Conservation (phyloP, 306 rosid genomes). For the Citrullus amarus region DNA sequence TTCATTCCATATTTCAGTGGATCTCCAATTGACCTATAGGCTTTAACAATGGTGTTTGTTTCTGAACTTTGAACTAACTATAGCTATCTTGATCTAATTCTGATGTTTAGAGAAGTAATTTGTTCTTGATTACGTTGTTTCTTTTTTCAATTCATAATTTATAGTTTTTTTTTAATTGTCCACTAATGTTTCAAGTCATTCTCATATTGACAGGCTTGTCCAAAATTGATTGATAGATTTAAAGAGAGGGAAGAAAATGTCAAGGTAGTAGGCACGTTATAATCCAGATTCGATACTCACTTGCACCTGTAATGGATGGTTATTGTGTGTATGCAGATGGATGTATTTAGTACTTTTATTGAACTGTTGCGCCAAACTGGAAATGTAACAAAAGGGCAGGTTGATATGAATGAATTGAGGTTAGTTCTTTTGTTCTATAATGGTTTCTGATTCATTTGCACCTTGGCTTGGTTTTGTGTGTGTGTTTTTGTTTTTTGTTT, state of each 20-base stretch:
- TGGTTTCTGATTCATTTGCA: constrained; percentile 3
- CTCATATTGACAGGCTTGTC: constrained; percentile 64
- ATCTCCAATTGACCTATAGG: background rate
- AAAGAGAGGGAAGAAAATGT: constrained; percentile 99
- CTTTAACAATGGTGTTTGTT: background rate
- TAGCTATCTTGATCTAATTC: background rate
- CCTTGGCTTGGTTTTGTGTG: background rate
- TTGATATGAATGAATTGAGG: constrained; percentile 75
- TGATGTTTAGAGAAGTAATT: background rate
- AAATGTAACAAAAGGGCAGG: constrained; percentile 89
- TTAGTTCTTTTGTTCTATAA: constrained; percentile 23
- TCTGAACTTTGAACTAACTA: background rate
- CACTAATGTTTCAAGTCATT: background rate
- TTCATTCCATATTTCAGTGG: background rate
- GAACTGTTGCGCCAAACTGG: constrained; percentile 98
- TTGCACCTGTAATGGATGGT: constrained; percentile 10
- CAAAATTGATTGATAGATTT: constrained; percentile 90
- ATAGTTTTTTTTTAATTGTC: background rate
- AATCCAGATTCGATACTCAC: constrained; percentile 5
- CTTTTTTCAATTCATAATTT: background rate
- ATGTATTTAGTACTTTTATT: constrained; percentile 82
- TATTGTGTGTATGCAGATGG: constrained; percentile 65
- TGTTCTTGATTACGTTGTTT: background rate
- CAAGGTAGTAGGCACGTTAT: constrained; percentile 50
- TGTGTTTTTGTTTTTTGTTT: background rate